A percentile compares a stretch with the other conserved stretches of the same genome.
Conservation (phyloP, 1,284 basidiomycete species). For the Ceratobasidium sp. region DNA sequence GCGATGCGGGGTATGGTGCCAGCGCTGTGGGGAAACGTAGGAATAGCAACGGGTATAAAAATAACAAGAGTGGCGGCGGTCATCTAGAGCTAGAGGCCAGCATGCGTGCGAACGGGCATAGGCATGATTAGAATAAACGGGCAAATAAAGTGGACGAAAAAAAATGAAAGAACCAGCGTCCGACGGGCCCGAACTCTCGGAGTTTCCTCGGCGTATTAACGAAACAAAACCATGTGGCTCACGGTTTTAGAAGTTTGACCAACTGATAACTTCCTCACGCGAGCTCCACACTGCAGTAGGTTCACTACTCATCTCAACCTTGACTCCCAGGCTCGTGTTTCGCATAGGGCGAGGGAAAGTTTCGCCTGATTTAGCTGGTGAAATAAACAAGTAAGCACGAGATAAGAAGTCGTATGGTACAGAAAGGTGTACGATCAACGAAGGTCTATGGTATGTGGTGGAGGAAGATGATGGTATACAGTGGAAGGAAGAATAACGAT, state of each 20-base stretch:
- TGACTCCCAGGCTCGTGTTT: slow-evolving; percentile 49
- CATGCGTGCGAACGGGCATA: too few species aligned
- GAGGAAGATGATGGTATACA: too few species aligned
- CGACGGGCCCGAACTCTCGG: background rate
- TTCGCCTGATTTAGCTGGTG: slow-evolving; percentile 37
- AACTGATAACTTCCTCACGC: slow-evolving; percentile 48
- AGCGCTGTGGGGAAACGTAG: slow-evolving; percentile 7
- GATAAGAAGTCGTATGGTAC: background rate
- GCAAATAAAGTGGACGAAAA: background rate
- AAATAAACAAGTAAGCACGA: background rate
- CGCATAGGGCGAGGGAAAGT: slow-evolving; percentile 47
- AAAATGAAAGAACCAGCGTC: slow-evolving; percentile 17
- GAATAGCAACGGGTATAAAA: slow-evolving; percentile 1
- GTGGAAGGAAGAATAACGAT: too few species aligned
- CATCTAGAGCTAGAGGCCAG: background rate
- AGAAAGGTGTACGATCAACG: too few species aligned
- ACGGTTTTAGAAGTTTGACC: slow-evolving; percentile 48
- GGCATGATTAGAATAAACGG: background rate
- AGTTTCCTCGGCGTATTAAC: background rate
- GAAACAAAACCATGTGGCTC: background rate
- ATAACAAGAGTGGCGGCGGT: background rate
- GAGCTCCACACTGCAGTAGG: slow-evolving; percentile 20
- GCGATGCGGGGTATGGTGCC: background rate
- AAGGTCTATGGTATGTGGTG: too few species aligned
- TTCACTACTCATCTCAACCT: slow-evolving; percentile 44